These are phyloP conservation scores for Kurtzmaniella quercitrusa DNA, from an alignment of 1,139 yeast genomes.

Conservation along the genomic window DNA sequence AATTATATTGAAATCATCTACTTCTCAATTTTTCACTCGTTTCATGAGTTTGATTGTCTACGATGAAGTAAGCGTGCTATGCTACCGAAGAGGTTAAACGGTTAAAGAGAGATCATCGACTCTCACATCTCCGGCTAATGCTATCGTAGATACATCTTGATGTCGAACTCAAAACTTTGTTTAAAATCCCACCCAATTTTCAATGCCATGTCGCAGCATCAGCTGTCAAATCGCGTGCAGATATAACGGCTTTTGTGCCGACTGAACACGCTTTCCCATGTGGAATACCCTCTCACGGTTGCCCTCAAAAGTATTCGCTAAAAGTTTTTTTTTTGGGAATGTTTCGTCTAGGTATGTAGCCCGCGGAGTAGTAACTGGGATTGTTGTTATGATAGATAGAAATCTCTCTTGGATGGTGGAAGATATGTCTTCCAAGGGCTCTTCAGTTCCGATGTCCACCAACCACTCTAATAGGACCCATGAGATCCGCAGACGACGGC, in stretches of 20 bases:
- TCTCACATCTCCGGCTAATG: too few species aligned
- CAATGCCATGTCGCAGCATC: neutral
- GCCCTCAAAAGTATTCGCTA: neutral
- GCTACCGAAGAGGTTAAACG: too few species aligned
- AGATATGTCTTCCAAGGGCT: constrained; percentile 4
- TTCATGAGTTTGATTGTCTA: too few species aligned
- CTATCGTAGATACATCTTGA: too few species aligned
- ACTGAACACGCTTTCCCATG: neutral
- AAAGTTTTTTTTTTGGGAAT: neutral
- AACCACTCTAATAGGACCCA: neutral
- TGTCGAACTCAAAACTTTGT: too few species aligned
- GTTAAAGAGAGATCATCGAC: too few species aligned
- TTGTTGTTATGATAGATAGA: neutral
- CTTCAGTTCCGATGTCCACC: constrained; percentile 5
- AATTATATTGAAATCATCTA: too few species aligned
- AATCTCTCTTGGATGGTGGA: constrained; percentile 2
- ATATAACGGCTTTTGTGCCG: neutral
- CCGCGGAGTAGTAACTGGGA: neutral
- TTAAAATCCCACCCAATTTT: too few species aligned
- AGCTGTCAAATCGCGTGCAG: neutral
- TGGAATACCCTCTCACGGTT: neutral
- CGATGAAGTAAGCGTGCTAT: too few species aligned
- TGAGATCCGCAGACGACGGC: constrained; percentile 3
- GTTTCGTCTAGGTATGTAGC: neutral
- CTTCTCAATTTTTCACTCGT: too few species aligned